Evolutionary conservation across 2,329 filamentous ascomycete species (phyloP), one percentile per base, ranked within the genome.

Genomic region (Endoconidiophora polonica): DNA sequence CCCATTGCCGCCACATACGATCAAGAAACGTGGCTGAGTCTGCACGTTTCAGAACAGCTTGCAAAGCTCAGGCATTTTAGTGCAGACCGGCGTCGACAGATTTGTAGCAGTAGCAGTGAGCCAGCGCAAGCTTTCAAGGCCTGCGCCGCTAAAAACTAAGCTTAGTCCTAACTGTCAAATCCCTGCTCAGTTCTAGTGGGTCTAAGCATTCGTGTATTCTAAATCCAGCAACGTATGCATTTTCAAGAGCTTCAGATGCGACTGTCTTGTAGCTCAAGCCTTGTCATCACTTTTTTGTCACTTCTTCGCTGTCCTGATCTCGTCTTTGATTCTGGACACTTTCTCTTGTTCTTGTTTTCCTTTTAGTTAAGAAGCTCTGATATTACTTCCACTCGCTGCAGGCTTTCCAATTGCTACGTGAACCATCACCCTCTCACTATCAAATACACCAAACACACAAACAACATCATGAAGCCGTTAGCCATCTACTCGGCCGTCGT

Each of bases 401-500:
- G 26, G 22, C 7, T 6, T 12, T 42, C 42, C 23, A 49, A 44
- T 49, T 42, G 46, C 22, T 44, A 16, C 16, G 36, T 26, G 23
- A 20, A 10, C 16, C n/a, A 33, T 10, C 29, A 20, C 22, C 6
- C 16, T 12, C 9, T 46, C 16, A 18, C 16, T 18, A 2, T 18
- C 16, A 7, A 2, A 37, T 20, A 46, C 29, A 7, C 24, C 40
- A 14, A 7, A 3, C 39, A 16, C 39, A 16, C 22, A 47, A 22
- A 16, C 22, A 22, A 20, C 44, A 47, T 18, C 20, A 68, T 68
- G 66, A 67, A 67, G 64, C 61, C 61, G 56, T 59, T 61, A 54
- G 61, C 72, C 57, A 63, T 75, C 62, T 69, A 73, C 60, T 71
- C 76, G 60, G 74, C 73, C 57, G 68, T 78, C 59, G 65, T 74